Percentiles rank a stretch among this genome's conserved stretches.
Conservation (phyloP, 495 filamentous ascomycete genomes). For the Copromyces sp. region DNA sequence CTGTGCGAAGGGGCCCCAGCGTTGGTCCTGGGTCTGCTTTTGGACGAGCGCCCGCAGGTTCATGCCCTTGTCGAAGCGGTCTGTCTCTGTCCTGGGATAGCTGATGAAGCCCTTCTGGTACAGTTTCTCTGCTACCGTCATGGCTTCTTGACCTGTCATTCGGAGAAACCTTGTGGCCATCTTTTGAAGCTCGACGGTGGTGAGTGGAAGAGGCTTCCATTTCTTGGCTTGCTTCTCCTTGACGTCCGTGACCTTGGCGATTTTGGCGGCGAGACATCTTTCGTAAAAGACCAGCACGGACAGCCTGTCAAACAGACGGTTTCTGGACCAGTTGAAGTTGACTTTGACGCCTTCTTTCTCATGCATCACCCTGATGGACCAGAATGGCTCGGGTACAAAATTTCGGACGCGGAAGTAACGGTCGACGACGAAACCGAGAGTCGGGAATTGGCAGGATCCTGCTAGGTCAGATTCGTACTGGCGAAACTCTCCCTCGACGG, state of each 20-base stretch:
- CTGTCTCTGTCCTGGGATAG: constrained; percentile 94
- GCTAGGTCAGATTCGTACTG: constrained; percentile 4
- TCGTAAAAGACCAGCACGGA: constrained; percentile 76
- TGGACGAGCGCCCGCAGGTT: constrained; percentile 70
- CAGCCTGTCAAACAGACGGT: constrained; percentile 79
- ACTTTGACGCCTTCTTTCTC: constrained; percentile 68
- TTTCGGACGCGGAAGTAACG: constrained; percentile 86
- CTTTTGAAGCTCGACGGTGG: constrained; percentile 98
- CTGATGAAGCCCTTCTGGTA: constrained; percentile 95
- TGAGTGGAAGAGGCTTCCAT: constrained; percentile 87
- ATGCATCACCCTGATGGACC: constrained; percentile 80
- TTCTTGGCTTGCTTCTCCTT: constrained; percentile 86
- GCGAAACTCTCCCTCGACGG: neutral
- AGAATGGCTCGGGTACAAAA: constrained; percentile 88
- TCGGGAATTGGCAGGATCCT: constrained; percentile 97
- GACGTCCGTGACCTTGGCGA: constrained; percentile 70
- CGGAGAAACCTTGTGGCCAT: constrained; percentile 77
- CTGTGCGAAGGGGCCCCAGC: constrained; percentile 79
- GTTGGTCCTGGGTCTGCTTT: constrained; percentile 65
- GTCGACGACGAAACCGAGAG: constrained; percentile 92
- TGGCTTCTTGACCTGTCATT: constrained; percentile 77
- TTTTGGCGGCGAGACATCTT: constrained; percentile 65
- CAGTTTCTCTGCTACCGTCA: constrained; percentile 81
- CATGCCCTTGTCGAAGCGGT: constrained; percentile 88
- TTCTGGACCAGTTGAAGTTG: constrained; percentile 73